Evolutionary conservation across 768 basidiomycete genomes (phyloP).

Genomic region (Myochromella boudieri): DNA sequence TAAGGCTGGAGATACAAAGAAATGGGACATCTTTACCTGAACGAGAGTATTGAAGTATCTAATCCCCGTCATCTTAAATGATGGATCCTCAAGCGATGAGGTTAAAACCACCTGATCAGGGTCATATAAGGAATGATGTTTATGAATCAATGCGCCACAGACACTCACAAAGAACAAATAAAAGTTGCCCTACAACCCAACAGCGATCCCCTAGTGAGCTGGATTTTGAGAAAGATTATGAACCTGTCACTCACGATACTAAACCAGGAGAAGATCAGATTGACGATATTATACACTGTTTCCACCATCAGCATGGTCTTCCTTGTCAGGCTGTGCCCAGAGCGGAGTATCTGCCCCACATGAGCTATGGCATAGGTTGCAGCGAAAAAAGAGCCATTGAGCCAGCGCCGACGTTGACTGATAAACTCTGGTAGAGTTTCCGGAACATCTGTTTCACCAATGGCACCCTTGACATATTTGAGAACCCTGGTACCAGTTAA

Average conservation of each 20-base stretch:
- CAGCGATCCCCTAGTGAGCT: background rate
- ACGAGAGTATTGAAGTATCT: conserved; percentile 71
- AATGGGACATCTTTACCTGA: conserved; percentile 46
- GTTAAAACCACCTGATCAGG: conserved; percentile 74
- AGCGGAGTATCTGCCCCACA: conserved; percentile 72
- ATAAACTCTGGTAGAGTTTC: conserved; percentile 94
- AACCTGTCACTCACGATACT: conserved; percentile 57
- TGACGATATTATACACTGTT: conserved; percentile 84
- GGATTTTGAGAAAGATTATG: background rate
- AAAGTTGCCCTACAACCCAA: conserved; percentile 76
- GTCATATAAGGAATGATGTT: background rate
- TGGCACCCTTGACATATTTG: conserved; percentile 92
- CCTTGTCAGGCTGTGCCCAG: conserved; percentile 76
- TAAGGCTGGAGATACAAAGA: background rate
- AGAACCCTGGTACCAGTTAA: conserved; percentile 65
- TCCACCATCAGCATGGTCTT: conserved; percentile 78
- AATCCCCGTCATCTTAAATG: conserved; percentile 65
- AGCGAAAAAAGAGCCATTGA: conserved; percentile 94
- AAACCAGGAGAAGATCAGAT: conserved; percentile 92
- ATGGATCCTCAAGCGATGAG: conserved; percentile 77
- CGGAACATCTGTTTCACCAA: conserved; percentile 93
- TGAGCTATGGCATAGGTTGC: conserved; percentile 93
- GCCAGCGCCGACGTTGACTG: conserved; percentile 84
- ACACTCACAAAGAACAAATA: conserved; percentile 86
- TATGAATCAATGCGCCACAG: background rate